Percentiles rank a stretch among this genome's conserved stretches.
phyloP scores from a whole-genome alignment of 352 stramenopile genomes.

The Pythium scleroteichum region DNA sequence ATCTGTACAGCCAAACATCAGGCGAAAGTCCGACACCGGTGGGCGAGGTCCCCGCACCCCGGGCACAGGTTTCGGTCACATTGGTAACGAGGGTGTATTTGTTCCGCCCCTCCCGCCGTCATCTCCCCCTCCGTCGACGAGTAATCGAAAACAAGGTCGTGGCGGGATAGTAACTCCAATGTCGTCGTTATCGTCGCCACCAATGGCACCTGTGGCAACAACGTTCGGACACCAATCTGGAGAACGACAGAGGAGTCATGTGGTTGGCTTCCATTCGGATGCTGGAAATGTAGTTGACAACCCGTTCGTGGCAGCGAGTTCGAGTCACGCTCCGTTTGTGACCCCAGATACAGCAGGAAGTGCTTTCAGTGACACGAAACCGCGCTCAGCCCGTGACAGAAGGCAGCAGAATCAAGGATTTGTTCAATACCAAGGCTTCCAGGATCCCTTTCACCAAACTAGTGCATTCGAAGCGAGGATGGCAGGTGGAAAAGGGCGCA shows the following conservation, averaged over 20 bases:
- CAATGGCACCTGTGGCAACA: background rate
- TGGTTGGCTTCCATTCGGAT: background rate
- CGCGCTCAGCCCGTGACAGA: constrained; percentile 16
- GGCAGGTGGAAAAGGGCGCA: constrained; percentile 4
- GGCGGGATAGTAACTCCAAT: constrained; percentile 15
- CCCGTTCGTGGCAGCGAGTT: constrained; percentile 11
- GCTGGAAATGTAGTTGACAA: background rate
- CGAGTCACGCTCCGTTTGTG: constrained; percentile 17
- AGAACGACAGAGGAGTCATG: background rate
- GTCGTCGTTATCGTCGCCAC: background rate
- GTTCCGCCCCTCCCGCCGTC: constrained; percentile 21
- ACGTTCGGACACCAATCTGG: constrained; percentile 15
- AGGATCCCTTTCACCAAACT: constrained; percentile 3
- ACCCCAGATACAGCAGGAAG: background rate
- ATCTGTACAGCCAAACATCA: constrained; percentile 22
- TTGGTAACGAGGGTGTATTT: constrained; percentile 3
- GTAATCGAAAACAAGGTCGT: constrained; percentile 16
- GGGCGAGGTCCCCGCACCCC: constrained; percentile 14
- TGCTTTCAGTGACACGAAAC: background rate
- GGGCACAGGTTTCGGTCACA: constrained; percentile 23
- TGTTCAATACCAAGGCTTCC: constrained; percentile 6
- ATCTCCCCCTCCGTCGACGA: constrained; percentile 11
- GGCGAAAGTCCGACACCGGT: constrained; percentile 22
- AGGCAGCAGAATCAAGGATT: constrained; percentile 13
- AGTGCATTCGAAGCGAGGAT: constrained; percentile 23